These are phyloP conservation scores for Verticillium dahliae DNA, from an alignment of 2,329 filamentous ascomycete genomes.

Conservation along the genomic window DNA sequence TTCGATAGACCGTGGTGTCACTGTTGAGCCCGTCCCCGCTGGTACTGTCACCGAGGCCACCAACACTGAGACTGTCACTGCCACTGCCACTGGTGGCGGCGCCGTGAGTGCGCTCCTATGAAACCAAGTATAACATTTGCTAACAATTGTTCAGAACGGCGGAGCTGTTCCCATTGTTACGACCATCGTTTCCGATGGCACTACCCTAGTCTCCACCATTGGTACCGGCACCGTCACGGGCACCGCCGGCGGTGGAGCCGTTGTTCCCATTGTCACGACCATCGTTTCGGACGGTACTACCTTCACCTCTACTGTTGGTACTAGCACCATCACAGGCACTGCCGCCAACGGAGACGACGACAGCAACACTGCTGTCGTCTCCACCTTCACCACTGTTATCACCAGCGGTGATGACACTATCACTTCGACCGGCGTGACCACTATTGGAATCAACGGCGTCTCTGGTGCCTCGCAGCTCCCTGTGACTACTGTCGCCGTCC, in stretches of 20 bases:
- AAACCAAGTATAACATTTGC: neutral
- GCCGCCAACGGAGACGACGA: neutral
- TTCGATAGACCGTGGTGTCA: neutral
- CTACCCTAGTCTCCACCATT: conserved; percentile 6
- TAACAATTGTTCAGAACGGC: neutral
- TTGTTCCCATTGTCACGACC: conserved; percentile 1
- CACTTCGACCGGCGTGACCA: conserved; percentile 14
- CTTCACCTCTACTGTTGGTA: conserved; percentile 5
- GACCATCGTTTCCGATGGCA: conserved; percentile 4
- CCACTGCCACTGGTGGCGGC: conserved; percentile 11
- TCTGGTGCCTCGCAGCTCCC: conserved; percentile 7
- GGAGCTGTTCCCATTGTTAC: neutral
- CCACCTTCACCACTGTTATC: conserved; percentile 13
- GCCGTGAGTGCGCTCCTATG: neutral
- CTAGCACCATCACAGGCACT: neutral
- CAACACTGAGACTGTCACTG: conserved; percentile 12
- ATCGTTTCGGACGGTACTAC: conserved; percentile 5
- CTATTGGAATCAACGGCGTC: conserved; percentile 1
- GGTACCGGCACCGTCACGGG: neutral
- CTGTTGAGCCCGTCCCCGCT: neutral
- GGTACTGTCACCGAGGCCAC: neutral
- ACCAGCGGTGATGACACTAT: conserved; percentile 30
- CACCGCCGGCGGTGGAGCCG: neutral
- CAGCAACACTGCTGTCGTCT: neutral
- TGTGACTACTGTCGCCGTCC: conserved; percentile 17